Conservation (phyloP, 2,329 filamentous ascomycete species). For the Blumeria hordei region DNA sequence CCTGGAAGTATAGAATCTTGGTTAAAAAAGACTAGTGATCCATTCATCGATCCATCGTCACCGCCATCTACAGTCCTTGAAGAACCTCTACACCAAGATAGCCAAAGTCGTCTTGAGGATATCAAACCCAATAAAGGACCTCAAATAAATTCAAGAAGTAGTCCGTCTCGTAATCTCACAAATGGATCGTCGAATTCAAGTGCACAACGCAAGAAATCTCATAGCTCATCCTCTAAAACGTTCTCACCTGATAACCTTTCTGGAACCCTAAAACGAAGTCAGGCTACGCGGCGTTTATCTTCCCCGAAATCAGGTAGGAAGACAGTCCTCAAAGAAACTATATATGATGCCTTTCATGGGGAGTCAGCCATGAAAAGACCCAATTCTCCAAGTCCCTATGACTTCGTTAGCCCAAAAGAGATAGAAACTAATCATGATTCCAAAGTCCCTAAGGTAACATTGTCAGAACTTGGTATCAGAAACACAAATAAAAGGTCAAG, state of each 20-base stretch:
- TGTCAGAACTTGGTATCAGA: conserved; percentile 1
- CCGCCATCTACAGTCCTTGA: conserved; percentile 12
- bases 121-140: conserved; percentile 5
- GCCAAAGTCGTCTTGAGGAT: conserved; percentile 10
- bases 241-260: conserved; percentile 10
- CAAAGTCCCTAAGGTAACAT: conserved; percentile 2
- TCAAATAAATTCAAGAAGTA: background rate
- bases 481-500: background rate
- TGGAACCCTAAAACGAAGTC: conserved; percentile 26
- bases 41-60: conserved; percentile 25
- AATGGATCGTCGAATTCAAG: conserved; percentile 3
- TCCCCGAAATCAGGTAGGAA: conserved; percentile 25
- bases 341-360: conserved; percentile 37
- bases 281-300: conserved; percentile 26
- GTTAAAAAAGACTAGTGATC: conserved; percentile 37
- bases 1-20: conserved; percentile 41
- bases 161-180: conserved; percentile 1
- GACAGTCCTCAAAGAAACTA: conserved; percentile 29
- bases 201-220: conserved; percentile 11
- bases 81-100: conserved; percentile 15
- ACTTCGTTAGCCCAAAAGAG: conserved; percentile 8
- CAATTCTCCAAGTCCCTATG: conserved; percentile 7
- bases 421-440: conserved; percentile 1
- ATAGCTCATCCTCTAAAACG: conserved; percentile 7
- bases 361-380: conserved; percentile 22